Base-by-base conservation (phyloP, 305 asterid genomes). In the Solanum hybrid region DNA sequence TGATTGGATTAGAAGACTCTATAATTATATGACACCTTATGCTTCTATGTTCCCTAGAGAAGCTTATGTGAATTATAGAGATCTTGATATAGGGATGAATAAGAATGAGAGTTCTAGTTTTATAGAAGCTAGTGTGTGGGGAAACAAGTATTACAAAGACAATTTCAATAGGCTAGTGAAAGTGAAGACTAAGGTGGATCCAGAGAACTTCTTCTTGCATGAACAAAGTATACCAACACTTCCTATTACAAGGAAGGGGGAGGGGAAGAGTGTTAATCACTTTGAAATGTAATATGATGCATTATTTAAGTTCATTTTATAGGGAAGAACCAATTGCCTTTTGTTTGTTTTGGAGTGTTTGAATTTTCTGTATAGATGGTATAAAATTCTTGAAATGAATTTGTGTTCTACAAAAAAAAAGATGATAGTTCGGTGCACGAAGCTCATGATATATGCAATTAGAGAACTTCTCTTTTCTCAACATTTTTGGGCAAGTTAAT, bases 181-280 rank as follows among this genome's bases (percentile, higher is more conserved):
- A 17, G 95, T 95, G 88, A 96, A 96, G 91, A 92, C 93, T 5
- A 94, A 89, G 88, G 93, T 93, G 66, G 98, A 96, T 90, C 98
- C 96, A 22, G 94, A 91, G n/a, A 88, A 95, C 90, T 93, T 93
- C 91, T 95, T 95, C 92, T 89, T 92, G 37, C 94, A 94, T 85
- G 97, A 95, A 90, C 97, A 95, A 90, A 95, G 97, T 81, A 94
- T 95, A 5, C 97, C 97, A 9, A 90, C 94, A 56, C 91, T 95
- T 27, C 42, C 77, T 14, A 36, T 40, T 27, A 88, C 96, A 2
- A 87, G 90, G 91, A 93, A 87, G 90, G 16, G 82, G 20, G 69
- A 37, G 29, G 93, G 75, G 56, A 90, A 90, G 89, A 91, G 89
- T 29, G 85, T 90, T 91, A 89, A 91, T 76, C 91, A 91, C 66